Base-by-base conservation (phyloP, 2,329 filamentous ascomycete genomes). In the Xylaria polymorpha region DNA sequence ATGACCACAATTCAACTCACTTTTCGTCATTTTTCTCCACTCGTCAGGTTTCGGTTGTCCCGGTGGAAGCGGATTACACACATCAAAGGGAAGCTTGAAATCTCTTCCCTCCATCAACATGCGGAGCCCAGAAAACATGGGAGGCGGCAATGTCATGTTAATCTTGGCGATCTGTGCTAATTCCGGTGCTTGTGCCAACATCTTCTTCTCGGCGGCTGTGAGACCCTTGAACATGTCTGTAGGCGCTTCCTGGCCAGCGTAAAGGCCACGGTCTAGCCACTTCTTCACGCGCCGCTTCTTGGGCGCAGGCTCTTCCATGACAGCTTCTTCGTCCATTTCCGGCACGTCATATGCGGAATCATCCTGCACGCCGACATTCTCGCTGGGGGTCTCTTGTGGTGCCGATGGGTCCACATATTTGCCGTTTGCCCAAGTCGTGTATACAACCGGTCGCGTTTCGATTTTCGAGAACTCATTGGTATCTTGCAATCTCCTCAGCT, bases 1-100 rank as follows among this genome's bases (percentile, higher is more conserved):
- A 66, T 22, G 12, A 4, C 8, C 4, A 25, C 4, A 29, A 20
- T 32, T 46, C 8, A 51, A 81, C 91, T 84, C 84, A 97, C 93
- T 98, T 81, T 92, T 96, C 72, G 94, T 94, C 74, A 96, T 91
- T 79, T 95, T 95, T 74, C 91, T 90, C 92, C 94, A 99, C 75
- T 97, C 94, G 73, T 97, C 91, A 0, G 95, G 94, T 81, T 97
- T 97, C 29, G 94, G 93, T 78, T 97, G 93, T 59, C 92, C 94
- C 1, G 90, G 89, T 3, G 93, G 92, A 22, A 97, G 87, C 2
- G 95, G 95, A 63, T 94, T 92, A 84, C 95, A 98, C 57, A 97
- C 86, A 78, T 97, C 92, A 77, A 90, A 98, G 0, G 96, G 96
- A 37, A 99, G 84, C 80, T 94, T 94, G 81, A 97, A 98, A 78